Base-by-base conservation (phyloP, 2,329 filamentous ascomycete genomes). In the Phoma sp. region DNA sequence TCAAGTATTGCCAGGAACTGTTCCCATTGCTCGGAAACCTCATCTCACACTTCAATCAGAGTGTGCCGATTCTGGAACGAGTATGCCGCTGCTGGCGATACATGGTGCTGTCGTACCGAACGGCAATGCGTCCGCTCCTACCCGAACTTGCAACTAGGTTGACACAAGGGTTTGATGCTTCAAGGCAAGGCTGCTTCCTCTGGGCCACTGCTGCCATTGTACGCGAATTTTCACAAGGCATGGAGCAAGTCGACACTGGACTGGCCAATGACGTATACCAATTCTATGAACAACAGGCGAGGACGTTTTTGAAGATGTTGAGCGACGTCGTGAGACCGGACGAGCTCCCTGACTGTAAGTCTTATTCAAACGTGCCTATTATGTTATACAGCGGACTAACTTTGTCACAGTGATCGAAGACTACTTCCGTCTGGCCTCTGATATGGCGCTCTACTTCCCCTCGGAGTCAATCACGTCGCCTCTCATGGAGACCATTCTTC, bases 131-230 rank as follows among this genome's bases (percentile, higher is more conserved):
- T 12, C 92, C 93, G 20, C 79, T 99, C 38, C 83, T 99, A 37
- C 90, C 90, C 1, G 84, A 87, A 17, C 87, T 99, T 76, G 96
- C 95, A 15, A 90, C 93, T 65, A 96, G 93, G 75, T 84, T 99
- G 52, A 91, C 91, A 1, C 84, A 83, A 59, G 93, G 93, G 4
- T 99, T 99, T 73, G 84, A 89, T 49, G 83, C 85, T 15, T 97
- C 93, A 10, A 86, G 88, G 56, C 93, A 99, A 76, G 95, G 95
- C 11, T 97, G 93, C 74, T 99, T 99, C 82, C 82, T 99, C n/a
- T 99, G 95, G 95, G 93, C 95, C 1, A 97, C 93, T 2, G 91
- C 93, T 61, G 92, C 93, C 7, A 96, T 99, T 59, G 84, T 99
- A 25, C 89, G 95, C 54, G 95, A 99, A 74, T 99, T 98, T 71